Evolutionary conservation across 306 rosid genomes (phyloP).

Genomic region (Vigna reflexopilosa): DNA sequence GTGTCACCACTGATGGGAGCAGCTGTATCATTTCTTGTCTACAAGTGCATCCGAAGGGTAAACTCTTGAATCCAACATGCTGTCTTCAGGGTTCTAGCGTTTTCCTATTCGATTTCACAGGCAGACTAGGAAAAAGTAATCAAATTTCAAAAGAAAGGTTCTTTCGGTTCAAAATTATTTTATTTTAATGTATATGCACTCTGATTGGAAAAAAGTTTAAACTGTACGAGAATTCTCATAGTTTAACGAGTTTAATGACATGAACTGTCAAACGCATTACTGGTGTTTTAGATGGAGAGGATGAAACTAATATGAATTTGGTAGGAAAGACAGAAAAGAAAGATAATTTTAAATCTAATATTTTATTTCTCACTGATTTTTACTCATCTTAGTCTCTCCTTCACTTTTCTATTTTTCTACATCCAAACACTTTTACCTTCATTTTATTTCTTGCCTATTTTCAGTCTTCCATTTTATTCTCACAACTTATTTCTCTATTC

Average conservation of each 20-base stretch:
- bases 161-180: neutral
- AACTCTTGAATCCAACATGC: slow-evolving; percentile 40
- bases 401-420: no score
- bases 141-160: neutral
- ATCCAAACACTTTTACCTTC: no score
- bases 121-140: neutral
- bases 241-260: neutral
- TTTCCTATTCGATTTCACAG: neutral
- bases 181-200: neutral
- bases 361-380: no score
- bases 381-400: no score
- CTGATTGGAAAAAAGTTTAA: neutral
- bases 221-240: neutral
- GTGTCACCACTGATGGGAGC: slow-evolving; percentile 95
- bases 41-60: slow-evolving; percentile 96
- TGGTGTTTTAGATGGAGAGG: no score
- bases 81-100: neutral
- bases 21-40: slow-evolving; percentile 85
- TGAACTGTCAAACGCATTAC: neutral
- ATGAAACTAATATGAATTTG: no score
- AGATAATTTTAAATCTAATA: no score
- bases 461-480: no score
- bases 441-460: no score
- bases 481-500: no score
- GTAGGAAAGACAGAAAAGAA: no score